A percentile compares a stretch with the other conserved stretches of the same genome.
Conservation (phyloP, 805 yeast species). For the Candida methanosorbosa region DNA sequence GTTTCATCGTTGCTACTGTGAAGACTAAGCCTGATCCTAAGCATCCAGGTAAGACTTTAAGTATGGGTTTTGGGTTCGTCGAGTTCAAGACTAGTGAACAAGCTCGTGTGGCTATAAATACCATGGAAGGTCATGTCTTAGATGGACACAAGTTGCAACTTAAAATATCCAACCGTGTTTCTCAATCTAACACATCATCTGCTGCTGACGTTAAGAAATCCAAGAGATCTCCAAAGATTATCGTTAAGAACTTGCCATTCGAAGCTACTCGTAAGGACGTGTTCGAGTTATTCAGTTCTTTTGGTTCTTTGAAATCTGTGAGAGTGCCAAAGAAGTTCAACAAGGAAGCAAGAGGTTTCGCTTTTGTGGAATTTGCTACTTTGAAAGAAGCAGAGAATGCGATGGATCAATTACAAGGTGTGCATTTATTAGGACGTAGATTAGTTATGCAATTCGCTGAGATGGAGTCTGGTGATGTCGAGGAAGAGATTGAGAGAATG, state of each 20-base stretch:
- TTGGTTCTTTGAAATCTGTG: constrained; percentile 90
- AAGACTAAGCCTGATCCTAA: constrained; percentile 86
- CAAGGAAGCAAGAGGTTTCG: constrained; percentile 93
- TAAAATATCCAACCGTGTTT: constrained; percentile 71
- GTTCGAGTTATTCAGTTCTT: constrained; percentile 86
- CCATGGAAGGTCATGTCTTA: constrained; percentile 66
- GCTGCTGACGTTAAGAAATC: constrained; percentile 24
- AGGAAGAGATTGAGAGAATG: constrained; percentile 86
- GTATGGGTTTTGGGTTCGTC: constrained; percentile 98
- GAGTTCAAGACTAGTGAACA: constrained; percentile 75
- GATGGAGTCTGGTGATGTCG: constrained; percentile 72
- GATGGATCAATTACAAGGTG: constrained; percentile 89
- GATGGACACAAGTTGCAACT: constrained; percentile 89
- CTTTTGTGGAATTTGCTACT: constrained; percentile 86
- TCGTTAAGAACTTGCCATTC: constrained; percentile 94
- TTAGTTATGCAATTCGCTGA: constrained; percentile 90
- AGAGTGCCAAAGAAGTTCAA: constrained; percentile 96
- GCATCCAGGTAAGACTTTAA: constrained; percentile 51
- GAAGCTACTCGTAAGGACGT: constrained; percentile 91
- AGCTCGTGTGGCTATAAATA: constrained; percentile 67
- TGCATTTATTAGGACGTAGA: constrained; percentile 92
- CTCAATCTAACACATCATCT: constrained; percentile 32
- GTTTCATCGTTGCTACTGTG: constrained; percentile 75
- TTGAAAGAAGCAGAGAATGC: constrained; percentile 91
- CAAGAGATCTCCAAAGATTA: constrained; percentile 60